Evolutionary conservation across 495 filamentous ascomycete species (phyloP), one percentile per base, ranked within the genome.

Genomic region (Podospora pseudoanserina): DNA sequence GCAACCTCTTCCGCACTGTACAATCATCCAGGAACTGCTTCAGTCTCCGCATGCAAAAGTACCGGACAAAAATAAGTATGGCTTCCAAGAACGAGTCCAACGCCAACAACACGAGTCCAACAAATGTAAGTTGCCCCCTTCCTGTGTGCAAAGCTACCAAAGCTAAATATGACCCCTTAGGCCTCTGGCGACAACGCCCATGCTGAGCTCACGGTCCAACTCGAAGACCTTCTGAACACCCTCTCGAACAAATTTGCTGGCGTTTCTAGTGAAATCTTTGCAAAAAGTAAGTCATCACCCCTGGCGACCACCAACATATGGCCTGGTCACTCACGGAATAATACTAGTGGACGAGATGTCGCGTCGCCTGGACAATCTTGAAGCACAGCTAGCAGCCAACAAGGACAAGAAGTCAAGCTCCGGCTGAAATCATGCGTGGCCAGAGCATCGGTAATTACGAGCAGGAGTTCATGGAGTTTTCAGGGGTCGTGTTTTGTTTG

Each of bases 321-420:
- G 23, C 23, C 23, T 23, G 39, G 32, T 44, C 2, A 32, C 39
- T 5, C 27, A 28, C 44, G 3, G 23, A n/a, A 16, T 49, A 16
- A 49, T 2, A 53, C 34, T 70, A 97, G 93, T 98, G 89, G 94
- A 98, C 73, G 95, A 97, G 65, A 97, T 98, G 94, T 89, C 92
- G 15, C 84, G 89, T 68, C 90, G 94, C 19, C 79, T 98, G 4
- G 94, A 98, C 75, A 91, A 90, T 62, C 86, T 98, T 44, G 94
- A 98, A 78, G 84, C 90, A 56, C 89, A 89, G 19, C 79, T 94
- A 39, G 82, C 86, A 71, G 80, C 81, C 11, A 82, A 77, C 64
- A 82, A 82, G 63, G 82, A 85, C 32, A 84, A 80, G 39, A 73
- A 67, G 44, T 66, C 68, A 60, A 67, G 66, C 59, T 55, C 66